Conservation (phyloP, 2,329 filamentous ascomycete species). For the Alternaria ethzedia region DNA sequence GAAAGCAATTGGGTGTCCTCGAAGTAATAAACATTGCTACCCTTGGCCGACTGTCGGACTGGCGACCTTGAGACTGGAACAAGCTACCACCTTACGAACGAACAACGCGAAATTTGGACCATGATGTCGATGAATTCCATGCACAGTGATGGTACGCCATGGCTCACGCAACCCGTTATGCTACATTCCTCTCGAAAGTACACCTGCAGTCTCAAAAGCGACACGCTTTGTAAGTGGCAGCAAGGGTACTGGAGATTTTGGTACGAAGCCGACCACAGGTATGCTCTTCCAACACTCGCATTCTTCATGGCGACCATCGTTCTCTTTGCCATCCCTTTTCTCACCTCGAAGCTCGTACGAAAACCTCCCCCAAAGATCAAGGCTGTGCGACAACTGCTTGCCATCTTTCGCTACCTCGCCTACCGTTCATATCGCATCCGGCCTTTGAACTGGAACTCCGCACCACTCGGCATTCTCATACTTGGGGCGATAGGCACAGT, state of each 20-base stretch:
- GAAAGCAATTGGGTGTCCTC: not conserved
- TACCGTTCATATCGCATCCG: slow-evolving; percentile 36
- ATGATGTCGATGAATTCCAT: not conserved
- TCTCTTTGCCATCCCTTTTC: slow-evolving; percentile 54
- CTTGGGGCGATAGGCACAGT: slow-evolving; percentile 27
- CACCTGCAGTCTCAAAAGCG: not conserved
- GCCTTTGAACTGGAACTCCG: slow-evolving; percentile 33
- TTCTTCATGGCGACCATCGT: slow-evolving; percentile 60
- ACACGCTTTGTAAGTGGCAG: not conserved
- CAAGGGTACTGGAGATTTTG: slow-evolving; percentile 20
- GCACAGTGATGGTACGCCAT: not conserved
- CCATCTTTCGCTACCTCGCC: slow-evolving; percentile 32
- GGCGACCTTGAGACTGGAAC: not conserved
- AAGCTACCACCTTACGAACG: not conserved
- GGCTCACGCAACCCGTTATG: not conserved
- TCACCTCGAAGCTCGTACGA: slow-evolving; percentile 41
- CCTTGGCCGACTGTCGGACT: not conserved
- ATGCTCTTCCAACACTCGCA: slow-evolving; percentile 59
- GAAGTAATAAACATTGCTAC: not conserved
- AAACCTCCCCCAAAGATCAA: slow-evolving; percentile 11
- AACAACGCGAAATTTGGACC: not conserved
- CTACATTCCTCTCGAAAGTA: not conserved
- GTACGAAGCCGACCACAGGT: slow-evolving; percentile 63
- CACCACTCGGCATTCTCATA: slow-evolving; percentile 33
- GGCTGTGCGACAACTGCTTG: slow-evolving; percentile 15